phyloP scores from a whole-genome alignment of 2,329 filamentous ascomycete species.

The Apiospora malaysiana region DNA sequence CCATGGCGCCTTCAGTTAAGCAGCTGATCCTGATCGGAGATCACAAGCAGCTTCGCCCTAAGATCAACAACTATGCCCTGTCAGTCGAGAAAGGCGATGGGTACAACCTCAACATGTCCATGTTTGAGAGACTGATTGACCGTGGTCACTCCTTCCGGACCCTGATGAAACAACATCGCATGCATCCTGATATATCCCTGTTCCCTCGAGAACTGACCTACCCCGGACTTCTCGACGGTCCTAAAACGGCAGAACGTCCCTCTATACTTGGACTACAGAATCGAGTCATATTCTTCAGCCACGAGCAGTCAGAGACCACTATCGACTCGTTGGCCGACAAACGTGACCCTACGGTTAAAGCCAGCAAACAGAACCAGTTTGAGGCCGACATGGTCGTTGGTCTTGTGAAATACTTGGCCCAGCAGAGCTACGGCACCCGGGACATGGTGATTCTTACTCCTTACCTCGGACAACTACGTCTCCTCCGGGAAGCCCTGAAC shows the following conservation, averaged over 20 bases:
- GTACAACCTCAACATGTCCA: constrained; percentile 69
- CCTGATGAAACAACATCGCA: constrained; percentile 69
- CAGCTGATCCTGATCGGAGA: constrained; percentile 76
- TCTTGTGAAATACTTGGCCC: constrained; percentile 69
- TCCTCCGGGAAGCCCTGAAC: constrained; percentile 59
- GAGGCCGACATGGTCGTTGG: constrained; percentile 72
- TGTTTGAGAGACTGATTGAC: constrained; percentile 71
- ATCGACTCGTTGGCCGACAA: constrained; percentile 51
- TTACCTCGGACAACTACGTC: constrained; percentile 71
- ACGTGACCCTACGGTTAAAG: constrained; percentile 53
- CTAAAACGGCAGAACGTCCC: constrained; percentile 53
- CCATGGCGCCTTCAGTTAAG: constrained; percentile 59
- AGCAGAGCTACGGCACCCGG: constrained; percentile 72
- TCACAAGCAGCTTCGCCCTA: constrained; percentile 74
- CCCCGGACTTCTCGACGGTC: constrained; percentile 62
- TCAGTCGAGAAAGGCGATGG: constrained; percentile 69
- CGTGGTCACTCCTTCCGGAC: constrained; percentile 59
- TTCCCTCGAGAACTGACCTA: constrained; percentile 66
- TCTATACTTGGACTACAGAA: constrained; percentile 61
- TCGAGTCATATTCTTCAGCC: constrained; percentile 71
- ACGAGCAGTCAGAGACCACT: constrained; percentile 58
- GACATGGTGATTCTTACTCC: constrained; percentile 74
- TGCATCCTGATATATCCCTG: constrained; percentile 69
- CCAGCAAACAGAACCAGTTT: constrained; percentile 67
- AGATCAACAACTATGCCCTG: constrained; percentile 65